phyloP scores from a whole-genome alignment of 441 rosid species.

The Corymbia calophylla region DNA sequence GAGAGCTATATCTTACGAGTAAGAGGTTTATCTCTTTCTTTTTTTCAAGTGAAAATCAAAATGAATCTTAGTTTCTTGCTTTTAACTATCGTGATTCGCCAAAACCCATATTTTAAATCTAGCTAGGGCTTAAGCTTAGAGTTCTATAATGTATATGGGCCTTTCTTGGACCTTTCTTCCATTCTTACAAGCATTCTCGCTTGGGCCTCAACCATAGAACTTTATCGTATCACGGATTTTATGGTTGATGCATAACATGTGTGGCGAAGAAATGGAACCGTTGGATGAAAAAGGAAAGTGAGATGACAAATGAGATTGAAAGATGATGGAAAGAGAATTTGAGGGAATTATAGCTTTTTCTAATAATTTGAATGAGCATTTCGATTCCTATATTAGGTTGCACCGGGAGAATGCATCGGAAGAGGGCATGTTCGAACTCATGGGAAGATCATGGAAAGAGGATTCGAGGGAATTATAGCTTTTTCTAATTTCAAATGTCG shows the following conservation, averaged over 20 bases:
- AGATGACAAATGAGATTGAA: not conserved
- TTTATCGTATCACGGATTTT: not conserved
- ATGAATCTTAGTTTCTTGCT: not conserved
- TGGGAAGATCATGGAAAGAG: not conserved
- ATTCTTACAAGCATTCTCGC: not conserved
- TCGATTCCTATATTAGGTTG: not conserved
- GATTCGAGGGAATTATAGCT: rapidly evolving
- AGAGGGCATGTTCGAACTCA: not conserved
- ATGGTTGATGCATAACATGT: not conserved
- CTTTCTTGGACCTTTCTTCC: not conserved
- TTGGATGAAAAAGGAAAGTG: not conserved
- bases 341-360: too few relatives aligned
- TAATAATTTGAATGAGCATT: not conserved
- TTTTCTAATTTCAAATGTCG: not conserved
- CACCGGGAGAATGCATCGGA: not conserved
- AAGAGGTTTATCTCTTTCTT: not conserved
- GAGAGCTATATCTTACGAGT: not conserved
- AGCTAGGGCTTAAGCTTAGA: not conserved
- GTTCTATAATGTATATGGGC: not conserved
- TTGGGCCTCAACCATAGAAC: not conserved
- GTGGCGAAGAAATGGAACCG: not conserved
- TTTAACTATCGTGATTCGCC: not conserved
- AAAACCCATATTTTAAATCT: not conserved
- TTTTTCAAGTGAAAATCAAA: not conserved
- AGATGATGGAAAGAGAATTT: too few relatives aligned